phyloP scores from a whole-genome alignment of 768 basidiomycete genomes.

The Asterophora lycoperdoides region DNA sequence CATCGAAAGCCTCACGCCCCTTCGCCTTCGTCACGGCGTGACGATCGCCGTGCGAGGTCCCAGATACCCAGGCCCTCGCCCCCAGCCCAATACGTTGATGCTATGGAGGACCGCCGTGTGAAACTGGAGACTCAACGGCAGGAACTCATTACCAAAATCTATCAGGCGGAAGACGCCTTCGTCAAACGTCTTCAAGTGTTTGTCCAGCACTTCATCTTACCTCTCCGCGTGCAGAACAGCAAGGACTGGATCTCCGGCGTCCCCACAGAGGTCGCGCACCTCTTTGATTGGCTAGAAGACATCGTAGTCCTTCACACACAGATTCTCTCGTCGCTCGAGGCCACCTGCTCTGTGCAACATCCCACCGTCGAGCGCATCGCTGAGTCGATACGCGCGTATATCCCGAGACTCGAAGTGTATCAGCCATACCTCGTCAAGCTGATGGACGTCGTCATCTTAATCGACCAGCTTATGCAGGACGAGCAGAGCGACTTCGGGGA shows the following conservation, averaged over 20 bases:
- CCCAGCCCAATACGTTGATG: background rate
- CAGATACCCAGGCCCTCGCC: conserved; percentile 2
- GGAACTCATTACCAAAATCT: conserved; percentile 54
- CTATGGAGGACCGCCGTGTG: background rate
- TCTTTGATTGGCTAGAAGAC: conserved; percentile 89
- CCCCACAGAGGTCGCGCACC: conserved; percentile 59
- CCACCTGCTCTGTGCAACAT: conserved; percentile 36
- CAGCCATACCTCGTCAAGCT: conserved; percentile 82
- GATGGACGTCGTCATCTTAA: conserved; percentile 50
- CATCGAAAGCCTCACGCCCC: background rate
- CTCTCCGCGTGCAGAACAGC: conserved; percentile 67
- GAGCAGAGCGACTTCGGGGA: conserved; percentile 75
- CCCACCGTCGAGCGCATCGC: conserved; percentile 52
- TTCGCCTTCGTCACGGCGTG: conserved; percentile 2
- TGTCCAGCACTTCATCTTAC: conserved; percentile 69
- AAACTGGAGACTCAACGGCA: conserved; percentile 14
- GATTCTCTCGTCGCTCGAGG: conserved; percentile 39
- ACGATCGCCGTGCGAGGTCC: conserved; percentile 13
- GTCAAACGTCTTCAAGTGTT: conserved; percentile 62
- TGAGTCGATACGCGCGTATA: conserved; percentile 53
- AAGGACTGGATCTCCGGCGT: conserved; percentile 80
- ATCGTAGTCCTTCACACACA: conserved; percentile 74
- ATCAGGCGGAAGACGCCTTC: conserved; percentile 64
- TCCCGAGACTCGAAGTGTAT: conserved; percentile 72
- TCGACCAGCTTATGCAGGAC: conserved; percentile 47